Base-by-base conservation (phyloP, 202 grass and related monocot species). In the Cymbopogon flexuosus region DNA sequence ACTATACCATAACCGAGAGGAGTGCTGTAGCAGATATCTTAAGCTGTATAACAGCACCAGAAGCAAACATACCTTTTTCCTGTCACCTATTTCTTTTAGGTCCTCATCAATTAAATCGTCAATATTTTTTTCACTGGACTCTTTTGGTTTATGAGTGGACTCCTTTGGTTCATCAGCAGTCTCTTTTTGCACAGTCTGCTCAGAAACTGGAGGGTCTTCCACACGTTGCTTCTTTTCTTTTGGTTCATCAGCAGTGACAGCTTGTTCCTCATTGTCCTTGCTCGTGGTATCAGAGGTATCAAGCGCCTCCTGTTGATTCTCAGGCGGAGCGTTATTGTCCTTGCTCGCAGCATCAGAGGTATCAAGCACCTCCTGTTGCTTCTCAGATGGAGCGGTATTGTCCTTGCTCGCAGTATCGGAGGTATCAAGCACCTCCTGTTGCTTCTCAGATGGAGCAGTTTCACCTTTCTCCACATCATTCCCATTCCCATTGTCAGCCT, bases 81-180 rank as follows among this genome's bases (percentile, higher is more conserved):
- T 89, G 27, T 98, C 90, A 41, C 88, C 86, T 67, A 91, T 72
- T 80, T 93, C 84, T 86, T 79, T 94, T 81, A 95, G 83, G 51
- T 95, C 95, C 39, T 98, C 92, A 29, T 93, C 89, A 72, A 94
- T 98, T 63, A 95, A 93, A 63, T 98, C 95, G 35, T 94, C 95
- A 85, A 98, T 98, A 74, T 87, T 83, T 81, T 83, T 93, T 67
- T 93, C 94, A 56, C 36, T 81, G 36, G 68, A 16, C 75, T 61
- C 64, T 65, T 75, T 58, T 66, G 39, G 63, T 65, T 81, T 90
- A 79, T 88, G 82, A 83, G 15, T 42, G n/a, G 60, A 4, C 80
- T 87, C 65, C 36, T 62, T 63, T 65, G 54, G 62, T 62, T 77
- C 85, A 80, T 92, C 89, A 76, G 76, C 40, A 9, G 49, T 1